phyloP scores from a whole-genome alignment of 768 basidiomycete species.

The Rhodotorula kratochvilovae region DNA sequence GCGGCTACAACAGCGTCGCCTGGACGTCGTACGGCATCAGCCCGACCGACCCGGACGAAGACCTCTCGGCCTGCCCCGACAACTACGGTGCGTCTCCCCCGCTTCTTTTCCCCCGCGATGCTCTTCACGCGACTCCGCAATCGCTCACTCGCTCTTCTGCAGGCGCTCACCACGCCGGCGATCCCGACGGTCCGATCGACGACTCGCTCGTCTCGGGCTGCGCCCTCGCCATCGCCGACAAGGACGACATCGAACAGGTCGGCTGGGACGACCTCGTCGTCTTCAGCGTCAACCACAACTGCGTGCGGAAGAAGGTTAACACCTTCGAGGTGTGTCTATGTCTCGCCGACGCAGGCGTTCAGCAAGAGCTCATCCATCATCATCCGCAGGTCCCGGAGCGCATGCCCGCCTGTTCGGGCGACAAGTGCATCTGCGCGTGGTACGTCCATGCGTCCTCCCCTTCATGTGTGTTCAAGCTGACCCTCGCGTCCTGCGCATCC shows the following conservation, averaged over 20 bases:
- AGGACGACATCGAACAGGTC: constrained; percentile 24
- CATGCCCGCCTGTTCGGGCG: constrained; percentile 42
- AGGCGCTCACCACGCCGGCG: constrained; percentile 43
- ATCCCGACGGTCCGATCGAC: constrained; percentile 18
- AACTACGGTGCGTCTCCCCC: constrained; percentile 34
- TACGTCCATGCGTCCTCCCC: background rate
- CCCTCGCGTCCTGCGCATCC: background rate
- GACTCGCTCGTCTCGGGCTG: constrained; percentile 39
- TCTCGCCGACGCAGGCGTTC: background rate
- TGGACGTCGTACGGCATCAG: constrained; percentile 37
- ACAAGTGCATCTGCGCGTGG: constrained; percentile 44
- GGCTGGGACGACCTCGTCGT: constrained; percentile 39
- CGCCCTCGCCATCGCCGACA: constrained; percentile 43
- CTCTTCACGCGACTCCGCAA: background rate
- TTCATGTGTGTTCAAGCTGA: background rate
- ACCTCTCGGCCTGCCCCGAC: constrained; percentile 35
- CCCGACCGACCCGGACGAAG: constrained; percentile 11
- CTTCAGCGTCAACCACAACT: constrained; percentile 43
- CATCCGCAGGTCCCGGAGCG: constrained; percentile 30
- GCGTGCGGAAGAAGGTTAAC: constrained; percentile 41
- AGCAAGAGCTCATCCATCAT: background rate
- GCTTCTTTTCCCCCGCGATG: background rate
- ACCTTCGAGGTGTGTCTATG: constrained; percentile 26
- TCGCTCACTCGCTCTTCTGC: background rate
- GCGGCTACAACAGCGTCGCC: background rate